phyloP scores from a whole-genome alignment of 768 basidiomycete genomes.

The Leccinum pellstonianum region DNA sequence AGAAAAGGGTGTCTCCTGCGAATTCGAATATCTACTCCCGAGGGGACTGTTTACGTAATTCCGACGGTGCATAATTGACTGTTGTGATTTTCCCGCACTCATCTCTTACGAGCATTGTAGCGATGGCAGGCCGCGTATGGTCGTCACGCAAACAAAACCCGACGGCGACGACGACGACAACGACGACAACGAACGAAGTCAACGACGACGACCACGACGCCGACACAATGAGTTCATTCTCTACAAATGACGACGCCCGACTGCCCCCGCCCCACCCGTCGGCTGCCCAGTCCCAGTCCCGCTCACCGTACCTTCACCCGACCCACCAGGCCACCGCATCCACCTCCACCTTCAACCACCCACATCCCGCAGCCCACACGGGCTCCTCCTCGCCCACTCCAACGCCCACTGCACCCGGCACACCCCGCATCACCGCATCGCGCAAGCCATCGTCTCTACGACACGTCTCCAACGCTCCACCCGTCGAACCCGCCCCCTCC shows the following conservation, averaged over 20 bases:
- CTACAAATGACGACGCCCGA: slow-evolving; percentile 14
- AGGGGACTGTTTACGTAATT: background rate
- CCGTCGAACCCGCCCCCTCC: slow-evolving; percentile 26
- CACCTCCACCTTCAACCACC: slow-evolving; percentile 35
- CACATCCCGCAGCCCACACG: background rate
- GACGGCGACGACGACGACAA: background rate
- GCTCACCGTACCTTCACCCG: slow-evolving; percentile 41
- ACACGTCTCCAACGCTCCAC: slow-evolving; percentile 30
- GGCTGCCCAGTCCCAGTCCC: slow-evolving; percentile 14
- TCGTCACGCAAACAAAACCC: slow-evolving; percentile 19
- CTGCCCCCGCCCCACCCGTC: slow-evolving; percentile 10
- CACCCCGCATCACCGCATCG: slow-evolving; percentile 25
- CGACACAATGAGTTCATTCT: slow-evolving; percentile 24
- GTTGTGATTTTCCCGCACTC: slow-evolving; percentile 21
- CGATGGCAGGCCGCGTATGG: slow-evolving; percentile 27
- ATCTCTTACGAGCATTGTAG: slow-evolving; percentile 11
- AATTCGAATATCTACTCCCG: background rate
- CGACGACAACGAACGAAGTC: slow-evolving; percentile 5
- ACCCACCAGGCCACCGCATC: slow-evolving; percentile 35
- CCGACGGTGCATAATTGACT: background rate
- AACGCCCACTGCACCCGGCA: slow-evolving; percentile 22
- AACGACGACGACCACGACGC: slow-evolving; percentile 25
- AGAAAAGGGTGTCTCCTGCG: background rate
- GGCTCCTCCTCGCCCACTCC: slow-evolving; percentile 14
- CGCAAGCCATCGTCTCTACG: slow-evolving; percentile 35